Percentiles rank a stretch among this genome's conserved stretches.
Evolutionary conservation across 1,139 yeast genomes (phyloP).

Genomic region (Magnusiomyces starmeri): DNA sequence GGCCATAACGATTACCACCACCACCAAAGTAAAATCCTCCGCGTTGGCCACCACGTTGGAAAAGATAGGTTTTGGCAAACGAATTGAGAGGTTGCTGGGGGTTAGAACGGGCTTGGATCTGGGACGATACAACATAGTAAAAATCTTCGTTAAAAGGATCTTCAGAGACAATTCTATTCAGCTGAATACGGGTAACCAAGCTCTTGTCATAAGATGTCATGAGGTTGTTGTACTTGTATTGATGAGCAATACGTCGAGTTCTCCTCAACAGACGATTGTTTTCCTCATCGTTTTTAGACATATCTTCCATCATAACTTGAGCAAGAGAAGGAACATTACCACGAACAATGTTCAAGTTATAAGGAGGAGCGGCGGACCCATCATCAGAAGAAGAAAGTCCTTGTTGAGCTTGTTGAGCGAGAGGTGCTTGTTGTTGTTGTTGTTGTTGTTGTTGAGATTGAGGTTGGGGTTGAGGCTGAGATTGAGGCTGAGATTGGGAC

Average conservation of each 20-base stretch:
- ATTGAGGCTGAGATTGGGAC: slow-evolving; percentile 19
- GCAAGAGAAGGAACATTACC: slow-evolving; percentile 23
- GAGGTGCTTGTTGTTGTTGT: slow-evolving; percentile 21
- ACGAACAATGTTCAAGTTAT: slow-evolving; percentile 12
- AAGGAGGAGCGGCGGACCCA: slow-evolving; percentile 13
- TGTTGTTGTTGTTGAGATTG: slow-evolving; percentile 23
- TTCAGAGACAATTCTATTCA: slow-evolving; percentile 92
- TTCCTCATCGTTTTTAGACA: slow-evolving; percentile 23
- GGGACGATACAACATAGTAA: slow-evolving; percentile 88
- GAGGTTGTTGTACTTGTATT: slow-evolving; percentile 78
- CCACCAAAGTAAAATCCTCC: slow-evolving; percentile 49
- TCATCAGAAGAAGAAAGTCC: slow-evolving; percentile 6
- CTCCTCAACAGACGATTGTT: slow-evolving; percentile 48
- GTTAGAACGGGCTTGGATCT: slow-evolving; percentile 59
- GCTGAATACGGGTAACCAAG: slow-evolving; percentile 86
- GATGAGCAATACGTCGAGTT: slow-evolving; percentile 72
- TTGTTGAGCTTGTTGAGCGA: slow-evolving; percentile 30
- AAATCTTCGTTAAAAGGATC: slow-evolving; percentile 97
- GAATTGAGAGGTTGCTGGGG: slow-evolving; percentile 44
- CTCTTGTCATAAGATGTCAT: slow-evolving; percentile 98
- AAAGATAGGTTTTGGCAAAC: slow-evolving; percentile 91
- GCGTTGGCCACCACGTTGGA: slow-evolving; percentile 65
- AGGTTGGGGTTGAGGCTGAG: slow-evolving; percentile 16
- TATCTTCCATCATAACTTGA: slow-evolving; percentile 33
- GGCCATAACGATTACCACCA: slow-evolving; percentile 36